Conservation (phyloP, 2,329 filamentous ascomycete genomes). For the Celoporthe dispersa region DNA sequence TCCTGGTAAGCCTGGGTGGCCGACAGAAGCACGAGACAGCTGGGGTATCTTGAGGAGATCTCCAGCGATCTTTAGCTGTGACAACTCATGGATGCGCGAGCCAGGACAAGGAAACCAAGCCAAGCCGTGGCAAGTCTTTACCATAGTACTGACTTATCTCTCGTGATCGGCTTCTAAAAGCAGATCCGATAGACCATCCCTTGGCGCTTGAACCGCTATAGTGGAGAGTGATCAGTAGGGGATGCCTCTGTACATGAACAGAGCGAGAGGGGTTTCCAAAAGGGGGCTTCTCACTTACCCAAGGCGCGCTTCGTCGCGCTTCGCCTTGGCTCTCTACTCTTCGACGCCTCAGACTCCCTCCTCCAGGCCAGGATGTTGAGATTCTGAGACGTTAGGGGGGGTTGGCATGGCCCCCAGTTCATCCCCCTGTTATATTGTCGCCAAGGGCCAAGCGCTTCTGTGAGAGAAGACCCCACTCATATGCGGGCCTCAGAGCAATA, state of each 20-base stretch:
- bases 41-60: background rate
- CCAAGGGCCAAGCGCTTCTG: conserved; percentile 3
- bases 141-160: background rate
- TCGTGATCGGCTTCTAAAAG: background rate
- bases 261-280: background rate
- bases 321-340: background rate
- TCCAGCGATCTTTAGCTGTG: background rate
- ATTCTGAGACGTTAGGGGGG: conserved; percentile 25
- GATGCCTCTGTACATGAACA: background rate
- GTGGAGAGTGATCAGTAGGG: background rate
- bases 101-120: background rate
- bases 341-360: background rate
- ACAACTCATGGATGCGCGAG: background rate
- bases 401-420: conserved; percentile 19
- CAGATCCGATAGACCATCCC: background rate
- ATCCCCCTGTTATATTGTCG: conserved; percentile 26
- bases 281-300: background rate
- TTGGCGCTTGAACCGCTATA: background rate
- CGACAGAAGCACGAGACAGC: background rate
- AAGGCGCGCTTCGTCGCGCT: background rate
- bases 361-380: background rate
- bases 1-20: background rate
- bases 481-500: conserved; percentile 1
- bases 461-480: conserved; percentile 7
- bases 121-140: background rate